These are phyloP conservation scores for Scheffersomyces ergatensis DNA, from an alignment of 805 yeast species.

Conservation along the genomic window DNA sequence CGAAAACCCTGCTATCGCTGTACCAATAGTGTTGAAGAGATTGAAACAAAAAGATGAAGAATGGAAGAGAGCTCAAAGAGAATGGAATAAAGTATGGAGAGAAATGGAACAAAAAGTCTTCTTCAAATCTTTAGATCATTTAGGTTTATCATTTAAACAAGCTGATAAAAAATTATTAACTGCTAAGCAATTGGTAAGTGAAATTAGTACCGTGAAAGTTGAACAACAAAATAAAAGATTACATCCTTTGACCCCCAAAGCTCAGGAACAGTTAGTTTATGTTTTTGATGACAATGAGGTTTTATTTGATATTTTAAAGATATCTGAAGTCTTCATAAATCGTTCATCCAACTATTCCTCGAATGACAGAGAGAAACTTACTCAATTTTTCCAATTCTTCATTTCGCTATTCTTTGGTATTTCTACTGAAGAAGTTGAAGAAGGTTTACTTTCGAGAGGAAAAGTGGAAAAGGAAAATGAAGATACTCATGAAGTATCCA, in stretches of 20 bases:
- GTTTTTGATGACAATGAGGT: slow-evolving; percentile 64
- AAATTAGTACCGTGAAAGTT: slow-evolving; percentile 85
- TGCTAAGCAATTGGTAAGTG: slow-evolving; percentile 85
- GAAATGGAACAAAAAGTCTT: slow-evolving; percentile 95
- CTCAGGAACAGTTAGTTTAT: slow-evolving; percentile 71
- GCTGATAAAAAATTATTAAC: slow-evolving; percentile 91
- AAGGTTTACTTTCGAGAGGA: slow-evolving; percentile 20
- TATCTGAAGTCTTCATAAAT: slow-evolving; percentile 65
- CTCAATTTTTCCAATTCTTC: slow-evolving; percentile 68
- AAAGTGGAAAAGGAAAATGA: slow-evolving; percentile 11
- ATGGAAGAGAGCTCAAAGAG: slow-evolving; percentile 97
- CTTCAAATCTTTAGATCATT: slow-evolving; percentile 89
- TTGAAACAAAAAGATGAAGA: slow-evolving; percentile 97
- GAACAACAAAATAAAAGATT: slow-evolving; percentile 86
- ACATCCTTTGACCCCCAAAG: slow-evolving; percentile 82
- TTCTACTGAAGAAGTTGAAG: slow-evolving; percentile 47
- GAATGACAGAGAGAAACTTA: slow-evolving; percentile 75
- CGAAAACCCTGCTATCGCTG: slow-evolving; percentile 92
- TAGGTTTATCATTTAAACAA: slow-evolving; percentile 94
- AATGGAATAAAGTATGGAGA: slow-evolving; percentile 99
- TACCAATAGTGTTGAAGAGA: slow-evolving; percentile 88
- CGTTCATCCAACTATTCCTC: slow-evolving; percentile 74
- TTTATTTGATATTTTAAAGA: slow-evolving; percentile 67
- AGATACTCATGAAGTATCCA: slow-evolving; percentile 11
- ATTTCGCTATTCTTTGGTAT: slow-evolving; percentile 69